Conservation (phyloP, 257 asterid species). For the Solanum pennellii region DNA sequence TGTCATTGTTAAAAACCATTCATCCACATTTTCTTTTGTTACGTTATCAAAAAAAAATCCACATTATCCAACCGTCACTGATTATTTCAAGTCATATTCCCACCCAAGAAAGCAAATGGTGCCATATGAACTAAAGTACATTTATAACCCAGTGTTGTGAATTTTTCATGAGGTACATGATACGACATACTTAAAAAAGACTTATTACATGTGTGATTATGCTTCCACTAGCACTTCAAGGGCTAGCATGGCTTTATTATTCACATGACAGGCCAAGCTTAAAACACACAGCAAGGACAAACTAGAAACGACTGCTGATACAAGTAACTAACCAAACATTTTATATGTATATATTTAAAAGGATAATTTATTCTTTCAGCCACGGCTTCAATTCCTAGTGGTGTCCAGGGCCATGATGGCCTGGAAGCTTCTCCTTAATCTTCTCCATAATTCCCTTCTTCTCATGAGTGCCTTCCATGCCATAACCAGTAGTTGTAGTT, state of each 20-base stretch:
- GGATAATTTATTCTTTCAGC: background rate
- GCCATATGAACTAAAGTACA: background rate
- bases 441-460: constrained; percentile 72
- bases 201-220: background rate
- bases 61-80: background rate
- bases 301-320: background rate
- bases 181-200: background rate
- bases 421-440: constrained; percentile 80
- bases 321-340: background rate
- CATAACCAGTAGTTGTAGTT: constrained; percentile 7
- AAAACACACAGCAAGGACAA: background rate
- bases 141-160: no score
- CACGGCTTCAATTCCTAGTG: background rate
- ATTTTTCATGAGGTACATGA: background rate
- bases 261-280: background rate
- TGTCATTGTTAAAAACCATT: background rate
- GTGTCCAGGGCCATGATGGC: constrained; percentile 32
- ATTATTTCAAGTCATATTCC: background rate
- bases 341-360: background rate
- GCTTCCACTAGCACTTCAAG: background rate
- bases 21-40: background rate
- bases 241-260: background rate
- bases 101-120: background rate
- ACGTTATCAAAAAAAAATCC: background rate
- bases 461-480: constrained; percentile 30